phyloP scores from a whole-genome alignment of 495 filamentous ascomycete species.

The Neurospora sp. region DNA sequence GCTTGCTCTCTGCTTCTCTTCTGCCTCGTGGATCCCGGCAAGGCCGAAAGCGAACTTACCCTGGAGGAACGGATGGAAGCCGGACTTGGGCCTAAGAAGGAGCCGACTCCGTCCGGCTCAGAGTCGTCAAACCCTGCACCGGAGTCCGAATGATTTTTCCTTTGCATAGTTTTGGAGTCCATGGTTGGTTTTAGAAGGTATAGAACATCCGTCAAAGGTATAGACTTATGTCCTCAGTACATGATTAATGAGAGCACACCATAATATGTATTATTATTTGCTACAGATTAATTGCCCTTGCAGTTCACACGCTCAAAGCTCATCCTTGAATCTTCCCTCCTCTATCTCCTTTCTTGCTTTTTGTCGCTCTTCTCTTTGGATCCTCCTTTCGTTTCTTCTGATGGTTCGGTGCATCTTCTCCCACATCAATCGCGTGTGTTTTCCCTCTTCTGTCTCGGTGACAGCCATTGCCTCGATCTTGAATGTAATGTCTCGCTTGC shows the following conservation, averaged over 20 bases:
- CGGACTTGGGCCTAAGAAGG: background rate
- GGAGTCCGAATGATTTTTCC: background rate
- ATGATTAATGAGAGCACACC: background rate
- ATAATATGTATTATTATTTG: background rate
- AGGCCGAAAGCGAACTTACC: constrained; percentile 58
- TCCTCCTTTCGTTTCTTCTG: constrained; percentile 16
- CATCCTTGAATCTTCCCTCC: constrained; percentile 13
- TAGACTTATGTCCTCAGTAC: background rate
- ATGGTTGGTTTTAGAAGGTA: background rate
- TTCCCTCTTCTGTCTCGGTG: constrained; percentile 21
- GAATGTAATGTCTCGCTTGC: constrained; percentile 23
- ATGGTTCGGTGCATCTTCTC: constrained; percentile 20
- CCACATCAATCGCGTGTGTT: constrained; percentile 21
- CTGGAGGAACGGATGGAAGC: constrained; percentile 14
- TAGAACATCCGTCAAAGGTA: background rate
- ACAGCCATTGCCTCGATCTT: constrained; percentile 23
- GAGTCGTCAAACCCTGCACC: background rate
- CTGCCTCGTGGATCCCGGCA: constrained; percentile 52
- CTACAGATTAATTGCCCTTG: background rate
- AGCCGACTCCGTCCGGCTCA: background rate
- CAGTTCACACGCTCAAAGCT: constrained; percentile 6
- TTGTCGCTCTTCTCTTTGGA: constrained; percentile 17
- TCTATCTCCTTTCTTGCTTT: constrained; percentile 14
- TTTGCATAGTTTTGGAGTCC: background rate
- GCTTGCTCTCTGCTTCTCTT: constrained; percentile 45